Conservation (phyloP, 208 protist species). For the Crithidia brevicula region DNA sequence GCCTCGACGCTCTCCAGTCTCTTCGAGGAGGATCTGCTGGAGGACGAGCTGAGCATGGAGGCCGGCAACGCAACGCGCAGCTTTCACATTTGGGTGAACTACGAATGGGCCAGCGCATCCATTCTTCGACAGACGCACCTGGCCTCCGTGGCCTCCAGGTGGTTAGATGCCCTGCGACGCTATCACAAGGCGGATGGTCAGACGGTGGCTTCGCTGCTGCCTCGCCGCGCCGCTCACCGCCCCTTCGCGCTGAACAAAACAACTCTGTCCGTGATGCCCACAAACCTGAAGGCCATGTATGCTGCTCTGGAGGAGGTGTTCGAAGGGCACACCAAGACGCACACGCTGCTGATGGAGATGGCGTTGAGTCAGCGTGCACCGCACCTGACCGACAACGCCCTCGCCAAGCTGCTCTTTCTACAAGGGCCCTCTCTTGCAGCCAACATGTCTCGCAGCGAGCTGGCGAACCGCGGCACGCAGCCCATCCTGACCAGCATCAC, state of each 20-base stretch:
- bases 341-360: conserved; percentile 30
- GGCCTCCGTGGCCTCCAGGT: conserved; percentile 27
- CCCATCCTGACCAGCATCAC: conserved; percentile 75
- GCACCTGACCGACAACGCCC: conserved; percentile 40
- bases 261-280: neutral
- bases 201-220: too few relatives aligned
- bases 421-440: conserved; percentile 28
- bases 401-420: conserved; percentile 38
- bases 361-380: conserved; percentile 22
- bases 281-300: conserved; percentile 27
- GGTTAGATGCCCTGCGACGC: conserved; percentile 21
- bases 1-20: conserved; percentile 25
- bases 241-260: neutral
- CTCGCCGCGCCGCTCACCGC: too few relatives aligned
- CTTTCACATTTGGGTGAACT: conserved; percentile 64
- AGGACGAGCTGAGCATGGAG: conserved; percentile 30
- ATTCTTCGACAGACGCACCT: conserved; percentile 58
- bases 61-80: conserved; percentile 64
- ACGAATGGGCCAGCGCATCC: conserved; percentile 70
- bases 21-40: conserved; percentile 27
- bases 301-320: conserved; percentile 35
- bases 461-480: conserved; percentile 46
- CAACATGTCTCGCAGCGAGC: conserved; percentile 22
- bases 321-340: conserved; percentile 36
- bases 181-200: neutral